Evolutionary conservation across 1,284 basidiomycete species (phyloP), one percentile per base, ranked within the genome.

Genomic region (Leccinum ponderosum): DNA sequence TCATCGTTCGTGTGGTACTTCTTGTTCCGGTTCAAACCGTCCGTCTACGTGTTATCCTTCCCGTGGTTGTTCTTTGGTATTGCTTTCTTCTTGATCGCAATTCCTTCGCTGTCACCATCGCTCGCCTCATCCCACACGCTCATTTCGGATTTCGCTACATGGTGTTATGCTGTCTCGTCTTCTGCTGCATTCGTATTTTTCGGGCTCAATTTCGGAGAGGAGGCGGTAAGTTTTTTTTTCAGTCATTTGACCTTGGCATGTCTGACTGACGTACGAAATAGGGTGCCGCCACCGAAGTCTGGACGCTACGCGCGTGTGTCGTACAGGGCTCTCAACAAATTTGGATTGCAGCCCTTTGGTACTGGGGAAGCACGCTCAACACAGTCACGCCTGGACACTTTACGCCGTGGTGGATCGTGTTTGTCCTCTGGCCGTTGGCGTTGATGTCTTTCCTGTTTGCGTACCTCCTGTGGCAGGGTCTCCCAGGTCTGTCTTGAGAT

Each of bases 181-280:
- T 89, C 94, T 8, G 94, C 91, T 39, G 89, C 91, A 17, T 97
- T 96, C 82, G 78, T 88, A 61, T 95, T 94, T 84, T 97, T 97
- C 71, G 94, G 94, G 74, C 83, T 95, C 66, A 97, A 97, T 78
- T 97, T 96, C 74, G 94, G 94, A 77, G 94, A 97, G 79, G 94
- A 96, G 83, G 94, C 94, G 33, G 92, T 89, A 73, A 48, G 86
- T 77, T 25, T 53, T 2, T 27, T 29, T 4, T 29, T 25, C n/a
- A 27, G 12, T n/a, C 15, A 15, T 50, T 58, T 54, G 25, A 55
- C 8, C 37, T 29, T 11, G 44, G 29, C 17, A 20, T 44, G 22
- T 20, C 12, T 59, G 42, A 59, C 65, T 67, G 58, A 71, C 55
- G 27, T 44, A 59, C 42, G 59, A 53, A 22, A 27, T 65, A 90